phyloP scores from a whole-genome alignment of 2,329 filamentous ascomycete genomes.

The Fusarium vanettenii region DNA sequence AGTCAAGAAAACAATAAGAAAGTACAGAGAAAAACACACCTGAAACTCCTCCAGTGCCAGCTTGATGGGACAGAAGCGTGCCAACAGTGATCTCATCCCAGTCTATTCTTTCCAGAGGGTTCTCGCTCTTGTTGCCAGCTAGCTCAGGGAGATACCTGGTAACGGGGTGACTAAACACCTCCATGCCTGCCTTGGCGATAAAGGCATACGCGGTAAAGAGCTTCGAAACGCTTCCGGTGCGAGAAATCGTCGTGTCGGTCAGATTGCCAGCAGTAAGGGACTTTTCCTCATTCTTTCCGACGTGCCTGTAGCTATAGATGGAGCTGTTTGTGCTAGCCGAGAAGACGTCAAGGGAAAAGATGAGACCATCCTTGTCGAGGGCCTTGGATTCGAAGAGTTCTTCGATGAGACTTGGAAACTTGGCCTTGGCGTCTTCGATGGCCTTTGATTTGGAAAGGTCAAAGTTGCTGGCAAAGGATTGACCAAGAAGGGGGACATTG shows the following conservation, averaged over 20 bases:
- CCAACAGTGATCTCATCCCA: conserved; percentile 38
- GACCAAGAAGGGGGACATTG: conserved; percentile 35
- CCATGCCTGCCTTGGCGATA: conserved; percentile 26
- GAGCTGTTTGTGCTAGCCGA: conserved; percentile 39
- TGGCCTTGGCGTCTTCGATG: conserved; percentile 10
- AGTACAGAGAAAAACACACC: neutral
- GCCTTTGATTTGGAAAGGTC: conserved; percentile 18
- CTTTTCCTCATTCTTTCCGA: conserved; percentile 21
- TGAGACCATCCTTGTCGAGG: conserved; percentile 28
- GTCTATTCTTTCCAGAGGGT: conserved; percentile 4
- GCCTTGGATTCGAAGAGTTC: neutral
- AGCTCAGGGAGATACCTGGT: conserved; percentile 33
- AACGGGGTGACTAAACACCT: conserved; percentile 30
- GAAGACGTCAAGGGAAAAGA: conserved; percentile 43
- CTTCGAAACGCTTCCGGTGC: conserved; percentile 31
- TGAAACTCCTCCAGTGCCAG: conserved; percentile 23
- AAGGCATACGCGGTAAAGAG: conserved; percentile 31
- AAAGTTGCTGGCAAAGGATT: conserved; percentile 36
- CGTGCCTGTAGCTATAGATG: conserved; percentile 38
- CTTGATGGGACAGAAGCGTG: conserved; percentile 32
- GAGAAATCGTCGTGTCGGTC: conserved; percentile 21
- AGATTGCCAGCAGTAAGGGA: conserved; percentile 29
- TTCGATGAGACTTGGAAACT: conserved; percentile 25
- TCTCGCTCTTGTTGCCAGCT: conserved; percentile 5
- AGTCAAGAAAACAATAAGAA: neutral